Evolutionary conservation across 2,329 filamentous ascomycete species (phyloP).

Genomic region (Harringtonia lauricola): DNA sequence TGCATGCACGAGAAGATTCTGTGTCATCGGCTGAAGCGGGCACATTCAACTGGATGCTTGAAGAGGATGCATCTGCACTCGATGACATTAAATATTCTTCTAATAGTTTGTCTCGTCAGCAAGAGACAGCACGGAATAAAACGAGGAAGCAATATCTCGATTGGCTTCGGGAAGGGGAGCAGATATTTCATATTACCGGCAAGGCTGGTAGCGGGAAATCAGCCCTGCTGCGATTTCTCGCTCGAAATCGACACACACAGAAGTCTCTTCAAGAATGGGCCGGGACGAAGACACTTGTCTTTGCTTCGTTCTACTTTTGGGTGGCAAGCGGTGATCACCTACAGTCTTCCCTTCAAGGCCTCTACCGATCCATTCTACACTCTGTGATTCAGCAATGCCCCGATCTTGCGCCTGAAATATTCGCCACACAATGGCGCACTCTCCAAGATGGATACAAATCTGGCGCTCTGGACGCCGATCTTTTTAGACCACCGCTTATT

Average conservation of each 20-base stretch:
- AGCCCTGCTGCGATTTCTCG: neutral
- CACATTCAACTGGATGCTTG: neutral
- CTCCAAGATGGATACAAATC: too few relatives aligned
- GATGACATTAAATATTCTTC: neutral
- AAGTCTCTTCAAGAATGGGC: neutral
- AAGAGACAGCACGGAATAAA: too few relatives aligned
- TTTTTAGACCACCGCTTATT: neutral
- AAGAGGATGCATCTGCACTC: neutral
- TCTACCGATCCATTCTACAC: neutral
- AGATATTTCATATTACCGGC: neutral
- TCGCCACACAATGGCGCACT: neutral
- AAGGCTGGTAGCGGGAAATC: conserved; percentile 3
- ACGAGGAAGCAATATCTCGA: neutral
- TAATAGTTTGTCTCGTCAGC: too few relatives aligned
- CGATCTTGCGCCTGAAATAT: neutral
- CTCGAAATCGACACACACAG: neutral
- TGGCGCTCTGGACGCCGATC: neutral
- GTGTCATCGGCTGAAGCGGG: neutral
- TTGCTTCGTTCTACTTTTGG: conserved; percentile 3
- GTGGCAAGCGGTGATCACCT: neutral
- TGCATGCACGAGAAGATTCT: neutral
- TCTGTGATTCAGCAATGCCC: neutral
- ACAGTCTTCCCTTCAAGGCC: neutral
- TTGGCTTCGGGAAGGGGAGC: neutral
- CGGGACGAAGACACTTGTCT: neutral